Conservation (phyloP, 139 green algal genomes). For the Volvox africanus region DNA sequence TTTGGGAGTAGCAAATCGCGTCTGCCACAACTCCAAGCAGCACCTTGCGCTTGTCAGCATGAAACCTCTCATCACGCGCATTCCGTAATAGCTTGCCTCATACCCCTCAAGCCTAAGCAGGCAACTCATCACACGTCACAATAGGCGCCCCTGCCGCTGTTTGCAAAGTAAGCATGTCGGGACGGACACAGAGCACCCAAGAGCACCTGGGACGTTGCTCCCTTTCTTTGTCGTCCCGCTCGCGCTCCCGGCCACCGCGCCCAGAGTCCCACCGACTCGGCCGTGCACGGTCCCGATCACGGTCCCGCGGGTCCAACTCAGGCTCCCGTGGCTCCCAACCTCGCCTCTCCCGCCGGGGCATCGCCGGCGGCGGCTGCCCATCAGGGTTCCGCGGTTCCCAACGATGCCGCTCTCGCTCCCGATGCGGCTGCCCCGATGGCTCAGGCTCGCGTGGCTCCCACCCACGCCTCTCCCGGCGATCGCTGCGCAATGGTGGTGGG, state of each 20-base stretch:
- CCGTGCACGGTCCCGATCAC: conserved; percentile 12
- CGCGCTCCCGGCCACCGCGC: neutral
- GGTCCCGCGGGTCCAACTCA: neutral
- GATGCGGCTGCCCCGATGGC: neutral
- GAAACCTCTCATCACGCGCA: too few relatives aligned
- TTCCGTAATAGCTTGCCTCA: too few relatives aligned
- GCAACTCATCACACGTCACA: too few relatives aligned
- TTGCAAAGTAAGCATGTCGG: too few relatives aligned
- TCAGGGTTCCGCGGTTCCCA: conserved; percentile 21
- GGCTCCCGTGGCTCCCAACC: conserved; percentile 33
- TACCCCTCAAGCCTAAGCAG: too few relatives aligned
- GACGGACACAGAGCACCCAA: neutral
- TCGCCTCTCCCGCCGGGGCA: neutral
- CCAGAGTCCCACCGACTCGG: conserved; percentile 9
- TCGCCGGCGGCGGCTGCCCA: neutral
- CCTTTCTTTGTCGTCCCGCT: conserved; percentile 7
- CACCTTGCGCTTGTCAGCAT: too few relatives aligned
- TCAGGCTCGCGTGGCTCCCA: conserved; percentile 25
- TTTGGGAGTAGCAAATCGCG: too few relatives aligned
- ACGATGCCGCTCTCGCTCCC: neutral
- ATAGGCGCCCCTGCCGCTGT: too few relatives aligned
- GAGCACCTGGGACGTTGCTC: conserved; percentile 22
- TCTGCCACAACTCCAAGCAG: too few relatives aligned
- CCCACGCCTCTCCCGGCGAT: conserved; percentile 12
- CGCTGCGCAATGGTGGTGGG: neutral